Evolutionary conservation across 2,329 filamentous ascomycete genomes (phyloP).

Genomic region (Volutella citrinella): DNA sequence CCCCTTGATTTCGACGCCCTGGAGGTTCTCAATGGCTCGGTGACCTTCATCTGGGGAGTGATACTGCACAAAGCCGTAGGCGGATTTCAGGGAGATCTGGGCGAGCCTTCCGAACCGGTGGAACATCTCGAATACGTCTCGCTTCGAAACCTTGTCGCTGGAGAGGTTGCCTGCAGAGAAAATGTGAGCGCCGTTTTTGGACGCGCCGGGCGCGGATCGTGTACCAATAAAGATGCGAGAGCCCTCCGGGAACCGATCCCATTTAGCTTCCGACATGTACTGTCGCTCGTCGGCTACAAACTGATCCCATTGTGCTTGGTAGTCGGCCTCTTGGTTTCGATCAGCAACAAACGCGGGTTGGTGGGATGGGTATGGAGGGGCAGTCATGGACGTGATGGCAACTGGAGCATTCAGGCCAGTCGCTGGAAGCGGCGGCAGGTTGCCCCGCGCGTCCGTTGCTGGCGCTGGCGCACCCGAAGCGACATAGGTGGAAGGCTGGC

Average conservation of each 20-base stretch:
- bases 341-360: conserved; percentile 26
- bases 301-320: conserved; percentile 66
- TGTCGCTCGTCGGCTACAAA: conserved; percentile 71
- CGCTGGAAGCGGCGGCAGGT: conserved; percentile 27
- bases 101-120: conserved; percentile 81
- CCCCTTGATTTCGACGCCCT: conserved; percentile 80
- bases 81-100: conserved; percentile 94
- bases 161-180: conserved; percentile 74
- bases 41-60: conserved; percentile 72
- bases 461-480: conserved; percentile 30
- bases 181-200: conserved; percentile 21
- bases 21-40: conserved; percentile 71
- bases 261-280: conserved; percentile 75
- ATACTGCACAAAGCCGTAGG: conserved; percentile 96
- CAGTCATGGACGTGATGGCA: conserved; percentile 28
- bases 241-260: conserved; percentile 76
- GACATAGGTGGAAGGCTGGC: conserved; percentile 33
- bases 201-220: conserved; percentile 29
- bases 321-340: conserved; percentile 39
- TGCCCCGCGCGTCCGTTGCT: conserved; percentile 29
- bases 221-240: conserved; percentile 80
- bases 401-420: conserved; percentile 27
- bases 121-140: conserved; percentile 90
- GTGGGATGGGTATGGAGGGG: conserved; percentile 30
- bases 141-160: conserved; percentile 88